Conservation (phyloP, 768 basidiomycete genomes). For the Asterophora parasitica region DNA sequence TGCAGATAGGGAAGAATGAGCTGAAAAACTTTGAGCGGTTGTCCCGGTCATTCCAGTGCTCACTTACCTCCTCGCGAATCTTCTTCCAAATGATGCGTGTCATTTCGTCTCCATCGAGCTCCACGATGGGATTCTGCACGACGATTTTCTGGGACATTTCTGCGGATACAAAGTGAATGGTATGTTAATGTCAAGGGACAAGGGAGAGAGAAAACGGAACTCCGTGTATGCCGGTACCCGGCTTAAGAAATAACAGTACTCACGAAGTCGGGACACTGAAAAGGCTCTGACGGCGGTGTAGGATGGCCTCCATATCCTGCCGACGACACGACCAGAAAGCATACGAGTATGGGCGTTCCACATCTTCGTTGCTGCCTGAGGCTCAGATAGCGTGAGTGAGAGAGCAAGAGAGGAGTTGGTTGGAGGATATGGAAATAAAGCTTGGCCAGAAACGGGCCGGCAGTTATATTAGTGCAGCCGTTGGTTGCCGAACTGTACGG, state of each 20-base stretch:
- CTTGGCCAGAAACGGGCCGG: neutral
- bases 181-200: conserved; percentile 1
- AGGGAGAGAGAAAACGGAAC: neutral
- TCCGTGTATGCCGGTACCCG: conserved; percentile 8
- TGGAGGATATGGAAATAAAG: neutral
- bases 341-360: conserved; percentile 12
- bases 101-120: conserved; percentile 98
- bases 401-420: too few relatives aligned
- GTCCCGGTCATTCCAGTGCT: neutral
- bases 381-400: conserved; percentile 1
- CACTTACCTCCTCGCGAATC: conserved; percentile 84
- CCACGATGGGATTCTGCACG: conserved; percentile 86
- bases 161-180: conserved; percentile 6
- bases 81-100: conserved; percentile 99
- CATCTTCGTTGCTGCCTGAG: conserved; percentile 12
- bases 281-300: conserved; percentile 16
- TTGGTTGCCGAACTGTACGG: conserved; percentile 7
- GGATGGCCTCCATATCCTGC: conserved; percentile 6
- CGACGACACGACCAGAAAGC: conserved; percentile 14
- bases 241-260: conserved; percentile 4
- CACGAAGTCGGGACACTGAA: conserved; percentile 18
- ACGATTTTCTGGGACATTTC: conserved; percentile 57
- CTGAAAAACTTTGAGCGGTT: conserved; percentile 33
- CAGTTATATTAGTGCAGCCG: neutral
- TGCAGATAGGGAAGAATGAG: conserved; percentile 94